phyloP scores from a whole-genome alignment of 805 yeast genomes.

The Saccharomycopsis sp. region DNA sequence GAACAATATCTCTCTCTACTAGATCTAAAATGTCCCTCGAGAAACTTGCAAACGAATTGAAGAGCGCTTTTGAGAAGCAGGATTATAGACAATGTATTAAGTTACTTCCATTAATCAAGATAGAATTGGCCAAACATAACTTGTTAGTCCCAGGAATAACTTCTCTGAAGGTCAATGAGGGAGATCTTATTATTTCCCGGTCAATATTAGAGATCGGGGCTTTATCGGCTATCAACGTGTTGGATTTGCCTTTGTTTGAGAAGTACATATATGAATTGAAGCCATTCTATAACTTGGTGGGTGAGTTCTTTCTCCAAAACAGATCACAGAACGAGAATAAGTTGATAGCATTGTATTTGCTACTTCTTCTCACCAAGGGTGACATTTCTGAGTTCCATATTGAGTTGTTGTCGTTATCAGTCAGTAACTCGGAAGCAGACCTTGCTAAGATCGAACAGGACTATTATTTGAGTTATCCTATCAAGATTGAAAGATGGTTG shows the following conservation, averaged over 20 bases:
- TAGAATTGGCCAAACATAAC: constrained; percentile 71
- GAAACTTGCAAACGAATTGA: constrained; percentile 62
- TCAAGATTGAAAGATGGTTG: constrained; percentile 83
- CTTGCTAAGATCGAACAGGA: constrained; percentile 55
- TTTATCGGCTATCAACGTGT: constrained; percentile 59
- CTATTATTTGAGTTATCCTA: constrained; percentile 71
- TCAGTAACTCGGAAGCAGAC: constrained; percentile 23
- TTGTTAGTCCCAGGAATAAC: constrained; percentile 57
- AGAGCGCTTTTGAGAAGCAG: constrained; percentile 53
- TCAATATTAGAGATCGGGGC: constrained; percentile 87
- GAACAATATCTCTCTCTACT: too few relatives aligned
- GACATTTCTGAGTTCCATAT: constrained; percentile 85
- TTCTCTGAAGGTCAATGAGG: constrained; percentile 31
- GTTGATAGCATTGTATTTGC: constrained; percentile 66
- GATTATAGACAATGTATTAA: constrained; percentile 56
- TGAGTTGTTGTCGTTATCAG: constrained; percentile 44
- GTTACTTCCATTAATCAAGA: constrained; percentile 64
- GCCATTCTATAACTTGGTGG: constrained; percentile 54
- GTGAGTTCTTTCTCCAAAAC: constrained; percentile 31
- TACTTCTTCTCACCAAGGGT: constrained; percentile 74
- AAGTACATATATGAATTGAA: constrained; percentile 67
- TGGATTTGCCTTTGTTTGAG: constrained; percentile 60
- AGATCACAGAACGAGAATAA: constrained; percentile 60
- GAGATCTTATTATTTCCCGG: constrained; percentile 60
- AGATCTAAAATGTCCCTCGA: constrained; percentile 49